Evolutionary conservation across 441 rosid species (phyloP), one percentile per base, ranked within the genome.

Genomic region (Arabidopsis hybrid): DNA sequence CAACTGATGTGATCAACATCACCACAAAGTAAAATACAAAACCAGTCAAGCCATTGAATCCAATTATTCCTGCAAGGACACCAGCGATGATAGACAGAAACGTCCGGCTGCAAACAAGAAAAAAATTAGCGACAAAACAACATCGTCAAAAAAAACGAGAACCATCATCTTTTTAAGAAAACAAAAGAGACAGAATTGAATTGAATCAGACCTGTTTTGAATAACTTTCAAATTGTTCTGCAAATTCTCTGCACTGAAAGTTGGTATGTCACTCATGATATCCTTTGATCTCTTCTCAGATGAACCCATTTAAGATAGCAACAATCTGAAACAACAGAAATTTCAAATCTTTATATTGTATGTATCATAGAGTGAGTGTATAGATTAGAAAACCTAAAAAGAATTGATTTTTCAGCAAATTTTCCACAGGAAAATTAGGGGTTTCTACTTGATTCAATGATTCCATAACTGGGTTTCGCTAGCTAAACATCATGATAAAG

Each of bases 61-160:
- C 99, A 61, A 86, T 75, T 34, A 95, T 91, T 81, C 99, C 99
- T 36, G 98, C 97, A 80, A 88, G 81, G 60, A 87, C 96, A 42
- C 99, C 98, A 58, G 92, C 97, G 2, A 89, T 87, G 79, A 95
- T 91, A 11, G 98, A 95, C 82, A 95, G 79, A 78, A 95, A 95
- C 14, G 98, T 95, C 43, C 97, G 98, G 84, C 98, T 95, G 85
- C 91, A 88, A 64, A 52, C 6, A 43, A 18, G n/a, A 64, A 21
- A 67, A 31, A 2, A 40, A 0, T 11, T 3, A 18, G 5, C 1
- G 11, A 32, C 26, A 51, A 60, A 52, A 47, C 62, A 53, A 61
- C 42, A 76, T 36, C 21, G 10, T 61, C 36, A n/a, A 52, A 60
- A 42, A 40, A 34, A 14, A 53, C 40, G 39, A 59, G 8, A 72